Conservation (phyloP, 75 land plant species). For the Cupressus sempervirens region DNA sequence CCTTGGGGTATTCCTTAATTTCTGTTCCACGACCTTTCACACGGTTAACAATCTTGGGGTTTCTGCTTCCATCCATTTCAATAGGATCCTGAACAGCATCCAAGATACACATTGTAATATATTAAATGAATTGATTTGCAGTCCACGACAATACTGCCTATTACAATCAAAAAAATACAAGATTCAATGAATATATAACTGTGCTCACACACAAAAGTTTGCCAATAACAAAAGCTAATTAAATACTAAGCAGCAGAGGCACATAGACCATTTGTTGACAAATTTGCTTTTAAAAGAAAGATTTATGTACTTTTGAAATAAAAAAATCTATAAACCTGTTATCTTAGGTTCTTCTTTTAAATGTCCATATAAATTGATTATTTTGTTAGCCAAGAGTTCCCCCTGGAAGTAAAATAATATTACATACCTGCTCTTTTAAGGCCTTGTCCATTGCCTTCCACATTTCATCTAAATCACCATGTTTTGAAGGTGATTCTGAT, state of each 20-base stretch:
- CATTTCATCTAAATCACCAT: background rate
- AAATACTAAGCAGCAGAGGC: background rate
- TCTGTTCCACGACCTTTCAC: background rate
- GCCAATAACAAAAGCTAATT: background rate
- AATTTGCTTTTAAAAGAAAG: background rate
- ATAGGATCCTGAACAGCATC: background rate
- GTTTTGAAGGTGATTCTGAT: background rate
- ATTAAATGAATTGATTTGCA: background rate
- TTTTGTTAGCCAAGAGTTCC: background rate
- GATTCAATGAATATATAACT: background rate
- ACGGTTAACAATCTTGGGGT: background rate
- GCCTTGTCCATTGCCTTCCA: background rate
- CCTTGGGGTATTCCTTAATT: background rate
- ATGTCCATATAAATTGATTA: background rate
- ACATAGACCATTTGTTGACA: background rate
- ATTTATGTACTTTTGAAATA: background rate
- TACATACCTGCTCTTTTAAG: background rate
- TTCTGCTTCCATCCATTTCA: background rate
- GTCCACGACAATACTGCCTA: background rate
- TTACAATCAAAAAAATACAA: background rate
- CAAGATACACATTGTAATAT: background rate
- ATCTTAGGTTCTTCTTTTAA: background rate
- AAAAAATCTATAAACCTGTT: background rate
- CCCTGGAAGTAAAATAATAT: background rate
- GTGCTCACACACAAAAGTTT: background rate